phyloP scores from a whole-genome alignment of 1,139 yeast species.

The Geotrichum histeridarum region DNA sequence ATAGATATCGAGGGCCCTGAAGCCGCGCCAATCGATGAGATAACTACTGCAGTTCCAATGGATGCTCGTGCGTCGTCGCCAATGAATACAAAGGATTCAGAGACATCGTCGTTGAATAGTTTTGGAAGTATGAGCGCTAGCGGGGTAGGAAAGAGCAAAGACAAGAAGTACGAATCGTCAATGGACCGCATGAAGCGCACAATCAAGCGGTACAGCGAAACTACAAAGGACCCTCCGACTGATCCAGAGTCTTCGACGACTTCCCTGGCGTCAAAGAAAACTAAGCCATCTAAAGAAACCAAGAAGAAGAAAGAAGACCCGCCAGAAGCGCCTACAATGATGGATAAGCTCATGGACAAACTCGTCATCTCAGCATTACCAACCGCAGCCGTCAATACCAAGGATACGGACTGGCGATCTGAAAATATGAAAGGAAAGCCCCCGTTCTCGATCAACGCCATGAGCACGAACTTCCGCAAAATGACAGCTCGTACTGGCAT shows the following conservation, averaged over 20 bases:
- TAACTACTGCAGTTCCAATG: not conserved
- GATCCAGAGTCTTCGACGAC: not conserved
- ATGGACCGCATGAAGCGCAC: slow-evolving; percentile 13
- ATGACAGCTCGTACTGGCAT: slow-evolving; percentile 54
- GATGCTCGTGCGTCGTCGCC: not conserved
- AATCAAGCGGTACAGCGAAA: slow-evolving; percentile 4
- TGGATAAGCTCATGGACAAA: slow-evolving; percentile 68
- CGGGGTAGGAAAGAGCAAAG: not conserved
- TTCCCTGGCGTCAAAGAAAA: not conserved
- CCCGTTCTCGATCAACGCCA: slow-evolving; percentile 58
- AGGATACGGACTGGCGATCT: slow-evolving; percentile 24
- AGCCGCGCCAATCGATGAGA: not conserved
- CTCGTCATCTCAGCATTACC: slow-evolving; percentile 68
- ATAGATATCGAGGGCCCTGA: slow-evolving; percentile 12
- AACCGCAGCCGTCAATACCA: slow-evolving; percentile 44
- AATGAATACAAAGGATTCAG: not conserved
- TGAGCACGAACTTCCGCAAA: slow-evolving; percentile 64
- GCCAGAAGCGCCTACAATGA: slow-evolving; percentile 23
- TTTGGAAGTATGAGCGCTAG: not conserved
- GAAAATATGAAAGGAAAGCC: slow-evolving; percentile 59
- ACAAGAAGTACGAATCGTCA: not conserved
- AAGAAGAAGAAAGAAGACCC: not conserved
- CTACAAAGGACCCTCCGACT: not conserved
- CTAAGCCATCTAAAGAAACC: not conserved
- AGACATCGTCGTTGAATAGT: not conserved